Evolutionary conservation across 192 early-diverging fungal genomes (phyloP).

Genomic region (Oehlia diaphana): DNA sequence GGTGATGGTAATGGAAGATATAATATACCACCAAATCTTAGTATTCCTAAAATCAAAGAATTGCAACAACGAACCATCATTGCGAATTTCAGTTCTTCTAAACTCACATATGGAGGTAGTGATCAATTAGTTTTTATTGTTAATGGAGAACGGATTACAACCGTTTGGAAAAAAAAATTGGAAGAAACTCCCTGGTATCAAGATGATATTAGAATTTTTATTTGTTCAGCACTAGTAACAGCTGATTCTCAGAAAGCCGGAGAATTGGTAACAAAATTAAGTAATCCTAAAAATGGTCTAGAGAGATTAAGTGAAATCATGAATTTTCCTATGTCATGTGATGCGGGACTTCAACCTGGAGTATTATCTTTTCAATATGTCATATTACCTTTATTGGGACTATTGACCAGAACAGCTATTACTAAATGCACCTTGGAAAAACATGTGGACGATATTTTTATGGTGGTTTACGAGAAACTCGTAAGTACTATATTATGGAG

Average conservation of each 20-base stretch:
- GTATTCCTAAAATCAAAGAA: too few relatives aligned
- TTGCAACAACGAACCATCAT: too few relatives aligned
- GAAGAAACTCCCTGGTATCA: constrained; percentile 4
- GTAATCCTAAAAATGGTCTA: background rate
- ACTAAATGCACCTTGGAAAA: constrained; percentile 36
- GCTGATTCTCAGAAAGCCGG: background rate
- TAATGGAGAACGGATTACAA: background rate
- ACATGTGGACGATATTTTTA: constrained; percentile 35
- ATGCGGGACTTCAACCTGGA: constrained; percentile 18
- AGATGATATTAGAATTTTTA: constrained; percentile 12
- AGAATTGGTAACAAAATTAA: constrained; percentile 32
- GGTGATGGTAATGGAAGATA: too few relatives aligned
- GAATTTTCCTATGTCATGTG: constrained; percentile 29
- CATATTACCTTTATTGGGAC: constrained; percentile 29
- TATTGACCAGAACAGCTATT: constrained; percentile 37
- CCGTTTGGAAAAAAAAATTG: constrained; percentile 2
- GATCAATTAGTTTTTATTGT: constrained; percentile 5
- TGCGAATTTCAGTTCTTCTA: constrained; percentile 11
- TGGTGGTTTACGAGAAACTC: constrained; percentile 33
- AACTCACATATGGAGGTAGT: constrained; percentile 2
- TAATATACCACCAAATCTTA: too few relatives aligned
- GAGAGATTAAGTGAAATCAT: constrained; percentile 33
- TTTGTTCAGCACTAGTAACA: constrained; percentile 6
- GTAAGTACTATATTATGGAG: background rate
- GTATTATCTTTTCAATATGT: constrained; percentile 42